phyloP scores from a whole-genome alignment of 257 asterid genomes.

The Solanum pinnatisectum region DNA sequence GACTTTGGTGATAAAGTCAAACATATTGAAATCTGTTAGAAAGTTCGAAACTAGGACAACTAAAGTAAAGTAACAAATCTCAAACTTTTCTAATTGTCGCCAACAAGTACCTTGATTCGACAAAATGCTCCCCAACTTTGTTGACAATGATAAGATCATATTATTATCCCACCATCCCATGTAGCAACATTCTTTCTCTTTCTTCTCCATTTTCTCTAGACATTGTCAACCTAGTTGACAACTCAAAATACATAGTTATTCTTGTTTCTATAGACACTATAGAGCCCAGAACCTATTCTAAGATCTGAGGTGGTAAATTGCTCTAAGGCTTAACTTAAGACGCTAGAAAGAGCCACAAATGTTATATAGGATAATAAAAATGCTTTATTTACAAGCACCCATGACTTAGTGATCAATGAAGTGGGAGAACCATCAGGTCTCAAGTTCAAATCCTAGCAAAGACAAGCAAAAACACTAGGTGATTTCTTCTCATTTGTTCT shows the following conservation, averaged over 20 bases:
- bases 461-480: not conserved
- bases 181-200: not conserved
- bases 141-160: not conserved
- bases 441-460: not conserved
- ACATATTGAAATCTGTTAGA: not conserved
- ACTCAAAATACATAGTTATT: not conserved
- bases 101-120: not conserved
- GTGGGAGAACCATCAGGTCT: not conserved
- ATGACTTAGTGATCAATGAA: not conserved
- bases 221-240: not conserved
- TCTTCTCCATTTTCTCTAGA: not conserved
- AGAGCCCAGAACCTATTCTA: not conserved
- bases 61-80: not conserved
- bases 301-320: not conserved
- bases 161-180: not conserved
- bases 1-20: not conserved
- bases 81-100: not conserved
- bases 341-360: not conserved
- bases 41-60: not conserved
- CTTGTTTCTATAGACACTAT: not conserved
- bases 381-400: not conserved
- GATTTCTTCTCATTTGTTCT: not conserved
- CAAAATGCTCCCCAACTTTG: not conserved
- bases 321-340: not conserved
- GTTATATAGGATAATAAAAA: not conserved